Evolutionary conservation across 2,329 filamentous ascomycete genomes (phyloP), one percentile per base, ranked within the genome.

Genomic region (Didymella exigua): DNA sequence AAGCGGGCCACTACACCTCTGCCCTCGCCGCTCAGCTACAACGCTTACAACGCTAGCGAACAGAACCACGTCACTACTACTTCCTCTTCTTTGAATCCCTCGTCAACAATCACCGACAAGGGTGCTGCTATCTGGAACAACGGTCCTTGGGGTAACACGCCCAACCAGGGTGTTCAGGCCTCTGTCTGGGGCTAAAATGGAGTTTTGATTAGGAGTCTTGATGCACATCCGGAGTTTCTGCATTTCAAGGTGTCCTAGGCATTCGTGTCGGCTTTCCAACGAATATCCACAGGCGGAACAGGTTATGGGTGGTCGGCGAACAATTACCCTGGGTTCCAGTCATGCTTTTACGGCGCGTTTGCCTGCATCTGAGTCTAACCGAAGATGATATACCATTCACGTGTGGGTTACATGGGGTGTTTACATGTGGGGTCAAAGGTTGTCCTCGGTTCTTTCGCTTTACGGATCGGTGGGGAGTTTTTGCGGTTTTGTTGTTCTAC

Each of bases 1-100:
- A 95, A 95, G 77, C 90, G 91, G 56, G 91, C 93, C 0, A 96
- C 91, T 7, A 96, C 93, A 2, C 93, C 93, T 49, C 83, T 96
- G 26, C 88, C 92, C n/a, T 96, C 92, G n/a, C 92, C 93, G 11
- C 81, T 95, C 47, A 88, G 88, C 74, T 74, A 75, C 64, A 70
- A 63, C 44, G 87, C 89, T 21, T 90, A 89, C 75, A 86, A 82
- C 31, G 77, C 81, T 16, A 81, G 81, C 61, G 84, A 85, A 55
- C 75, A 84, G 69, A 67, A 79, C 72, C 79, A 78, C 37, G 67
- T 67, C 37, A 75, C 60, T 37, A 68, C 68, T 31, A 77, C 74
- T 33, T 86, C 87, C 4, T 80, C 82, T 30, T 84, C 78, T 31
- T 75, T 86, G 42, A 89, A 87, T 74, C 81, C 86, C 36, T 70